Conservation (phyloP, 768 basidiomycete genomes). For the Rickenella mellea region DNA sequence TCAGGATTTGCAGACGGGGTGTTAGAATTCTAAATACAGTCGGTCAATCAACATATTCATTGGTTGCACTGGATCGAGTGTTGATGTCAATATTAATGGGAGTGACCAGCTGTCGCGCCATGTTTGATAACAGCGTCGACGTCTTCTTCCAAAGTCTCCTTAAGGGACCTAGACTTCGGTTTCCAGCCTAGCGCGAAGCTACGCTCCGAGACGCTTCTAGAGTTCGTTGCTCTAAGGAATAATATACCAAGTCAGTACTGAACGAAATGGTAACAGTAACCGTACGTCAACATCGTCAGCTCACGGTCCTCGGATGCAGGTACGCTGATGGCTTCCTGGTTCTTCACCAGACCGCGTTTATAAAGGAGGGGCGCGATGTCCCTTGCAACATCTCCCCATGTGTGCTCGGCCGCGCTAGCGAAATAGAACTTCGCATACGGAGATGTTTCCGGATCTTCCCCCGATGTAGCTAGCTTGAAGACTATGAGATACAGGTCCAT, state of each 20-base stretch:
- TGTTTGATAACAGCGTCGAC: too few species aligned
- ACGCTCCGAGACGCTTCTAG: constrained; percentile 33
- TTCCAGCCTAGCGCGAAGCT: constrained; percentile 41
- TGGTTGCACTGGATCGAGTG: too few species aligned
- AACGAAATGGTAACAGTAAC: too few species aligned
- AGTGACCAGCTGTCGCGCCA: too few species aligned
- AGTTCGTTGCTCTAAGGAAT: constrained; percentile 22
- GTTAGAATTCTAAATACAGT: too few species aligned
- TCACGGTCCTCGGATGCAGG: constrained; percentile 5
- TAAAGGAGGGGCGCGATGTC: constrained; percentile 9
- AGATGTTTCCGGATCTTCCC: constrained; percentile 1
- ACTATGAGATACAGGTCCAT: constrained; percentile 16
- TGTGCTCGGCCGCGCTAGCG: constrained; percentile 11
- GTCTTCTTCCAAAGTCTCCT: too few species aligned
- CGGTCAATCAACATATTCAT: too few species aligned
- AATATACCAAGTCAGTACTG: too few species aligned
- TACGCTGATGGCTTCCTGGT: constrained; percentile 7
- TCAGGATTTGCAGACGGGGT: too few species aligned
- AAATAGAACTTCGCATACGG: constrained; percentile 15
- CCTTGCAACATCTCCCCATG: constrained; percentile 12
- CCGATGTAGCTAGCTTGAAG: constrained; percentile 11
- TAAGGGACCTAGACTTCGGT: too few species aligned
- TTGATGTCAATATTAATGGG: too few species aligned
- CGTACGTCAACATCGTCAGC: too few species aligned
- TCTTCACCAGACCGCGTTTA: constrained; percentile 7